phyloP scores from a whole-genome alignment of 768 basidiomycete species.

The Phylloporus sp. region DNA sequence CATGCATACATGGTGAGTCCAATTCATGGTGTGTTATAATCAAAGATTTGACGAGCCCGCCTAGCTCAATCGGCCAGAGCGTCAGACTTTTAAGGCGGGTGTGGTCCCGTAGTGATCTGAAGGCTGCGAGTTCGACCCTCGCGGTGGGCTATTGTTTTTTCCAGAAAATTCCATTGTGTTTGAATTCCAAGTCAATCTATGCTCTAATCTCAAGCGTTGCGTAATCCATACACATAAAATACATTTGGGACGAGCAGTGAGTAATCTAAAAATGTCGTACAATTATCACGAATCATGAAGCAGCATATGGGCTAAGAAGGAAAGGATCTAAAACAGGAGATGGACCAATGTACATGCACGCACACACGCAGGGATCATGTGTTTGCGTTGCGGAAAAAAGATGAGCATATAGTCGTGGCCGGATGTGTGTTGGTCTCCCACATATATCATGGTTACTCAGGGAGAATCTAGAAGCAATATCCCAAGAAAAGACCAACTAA shows the following conservation, averaged over 20 bases:
- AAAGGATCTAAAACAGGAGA: constrained; percentile 5
- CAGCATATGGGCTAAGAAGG: constrained; percentile 17
- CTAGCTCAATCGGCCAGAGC: constrained; percentile 62
- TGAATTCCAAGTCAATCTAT: too few species aligned
- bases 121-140: constrained; percentile 85
- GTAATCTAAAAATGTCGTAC: constrained; percentile 21
- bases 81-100: constrained; percentile 47
- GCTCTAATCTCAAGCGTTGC: not conserved
- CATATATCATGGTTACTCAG: constrained; percentile 19
- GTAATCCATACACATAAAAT: constrained; percentile 6
- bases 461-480: constrained; percentile 25
- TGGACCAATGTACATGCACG: constrained; percentile 8
- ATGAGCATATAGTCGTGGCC: constrained; percentile 15
- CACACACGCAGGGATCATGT: constrained; percentile 5
- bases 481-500: constrained; percentile 25
- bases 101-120: constrained; percentile 45
- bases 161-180: not conserved
- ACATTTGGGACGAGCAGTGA: constrained; percentile 13
- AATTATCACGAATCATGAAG: constrained; percentile 11
- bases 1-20: too few species aligned
- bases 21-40: not conserved
- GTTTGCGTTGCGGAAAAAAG: constrained; percentile 4
- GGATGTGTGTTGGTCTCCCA: constrained; percentile 17
- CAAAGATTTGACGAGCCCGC: constrained; percentile 32
- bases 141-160: constrained; percentile 59